Evolutionary conservation across 2,329 filamentous ascomycete genomes (phyloP).

Genomic region (Fusarium hostae): DNA sequence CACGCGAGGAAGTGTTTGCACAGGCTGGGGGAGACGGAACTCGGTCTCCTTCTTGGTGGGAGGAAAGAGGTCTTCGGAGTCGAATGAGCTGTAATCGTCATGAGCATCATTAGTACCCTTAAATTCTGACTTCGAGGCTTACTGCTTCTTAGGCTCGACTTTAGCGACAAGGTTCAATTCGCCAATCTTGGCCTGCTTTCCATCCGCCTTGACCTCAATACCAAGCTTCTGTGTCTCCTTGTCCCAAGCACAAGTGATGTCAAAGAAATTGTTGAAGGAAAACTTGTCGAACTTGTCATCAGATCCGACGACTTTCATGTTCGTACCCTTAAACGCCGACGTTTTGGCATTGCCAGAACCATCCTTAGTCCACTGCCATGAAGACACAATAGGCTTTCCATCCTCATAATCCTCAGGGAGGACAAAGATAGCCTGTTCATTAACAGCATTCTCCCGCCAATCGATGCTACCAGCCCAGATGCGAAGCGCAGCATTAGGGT

Average conservation of each 20-base stretch:
- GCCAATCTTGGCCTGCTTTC: not conserved
- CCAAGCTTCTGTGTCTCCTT: conserved; percentile 8
- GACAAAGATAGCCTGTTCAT: not conserved
- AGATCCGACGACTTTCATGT: not conserved
- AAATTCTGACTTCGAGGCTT: not conserved
- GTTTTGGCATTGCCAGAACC: rapidly evolving
- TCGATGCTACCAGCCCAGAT: not conserved
- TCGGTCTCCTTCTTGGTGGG: conserved; percentile 11
- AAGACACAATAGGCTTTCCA: rapidly evolving
- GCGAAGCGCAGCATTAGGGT: rapidly evolving
- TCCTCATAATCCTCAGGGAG: not conserved
- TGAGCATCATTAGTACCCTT: not conserved
- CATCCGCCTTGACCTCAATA: not conserved
- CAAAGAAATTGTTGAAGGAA: conserved; percentile 10
- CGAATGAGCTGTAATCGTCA: not conserved
- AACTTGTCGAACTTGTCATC: conserved; percentile 4
- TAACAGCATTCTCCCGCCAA: too few species aligned
- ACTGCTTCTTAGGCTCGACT: conserved; percentile 28
- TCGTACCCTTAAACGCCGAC: rapidly evolving
- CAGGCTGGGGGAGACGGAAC: conserved; percentile 16
- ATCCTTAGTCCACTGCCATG: not conserved
- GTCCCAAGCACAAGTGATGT: conserved; percentile 18
- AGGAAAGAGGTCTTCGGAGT: conserved; percentile 1
- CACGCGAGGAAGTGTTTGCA: conserved; percentile 5
- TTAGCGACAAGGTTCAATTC: not conserved